Evolutionary conservation across 2,329 filamentous ascomycete genomes (phyloP), one percentile per base, ranked within the genome.

Genomic region (Aspergillus quadricinctus): DNA sequence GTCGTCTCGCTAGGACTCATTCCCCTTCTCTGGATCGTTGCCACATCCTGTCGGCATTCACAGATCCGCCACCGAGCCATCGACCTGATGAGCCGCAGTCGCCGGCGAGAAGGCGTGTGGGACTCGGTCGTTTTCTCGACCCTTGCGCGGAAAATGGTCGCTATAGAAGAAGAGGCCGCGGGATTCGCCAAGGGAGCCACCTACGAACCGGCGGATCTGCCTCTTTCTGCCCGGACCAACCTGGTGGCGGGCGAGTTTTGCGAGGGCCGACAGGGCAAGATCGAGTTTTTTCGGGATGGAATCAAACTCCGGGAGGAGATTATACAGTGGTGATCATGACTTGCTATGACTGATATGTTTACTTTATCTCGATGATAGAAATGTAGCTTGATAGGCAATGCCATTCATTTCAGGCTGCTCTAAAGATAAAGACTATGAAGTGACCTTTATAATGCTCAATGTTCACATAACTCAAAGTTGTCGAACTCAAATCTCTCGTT

Each of bases 81-180:
- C 45, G 78, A 83, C 66, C 69, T 89, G 40, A 72, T 89, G 54
- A 77, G 78, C 51, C 83, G 79, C 61, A 85, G 81, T 64, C 81
- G 84, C 7, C 78, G 85, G 48, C 77, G 85, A 50, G 87, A 89
- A 70, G 86, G 83, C 23, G 85, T 88, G 79, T 89, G 86, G 86
- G 86, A 89, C 46, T 60, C 59, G 3, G 52, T 54, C 11, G 35
- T 67, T 11, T 61, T 60, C n/a, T 60, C 58, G 11, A 55, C 56
- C 3, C 53, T 67, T 14, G 62, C 64, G 1, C 52, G 56, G 27
- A 57, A 59, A 8, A 49, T 65, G 9, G 60, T 61, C 4, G 29
- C 50, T 3, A 60, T 64, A 41, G 65, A 67, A 52, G 65, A 67
- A 48, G 17, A 25, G n/a, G 41, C 53, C 4, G 61, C 61, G 9